Conservation (phyloP, 208 protist species). For the Leishmania tarentolae region DNA sequence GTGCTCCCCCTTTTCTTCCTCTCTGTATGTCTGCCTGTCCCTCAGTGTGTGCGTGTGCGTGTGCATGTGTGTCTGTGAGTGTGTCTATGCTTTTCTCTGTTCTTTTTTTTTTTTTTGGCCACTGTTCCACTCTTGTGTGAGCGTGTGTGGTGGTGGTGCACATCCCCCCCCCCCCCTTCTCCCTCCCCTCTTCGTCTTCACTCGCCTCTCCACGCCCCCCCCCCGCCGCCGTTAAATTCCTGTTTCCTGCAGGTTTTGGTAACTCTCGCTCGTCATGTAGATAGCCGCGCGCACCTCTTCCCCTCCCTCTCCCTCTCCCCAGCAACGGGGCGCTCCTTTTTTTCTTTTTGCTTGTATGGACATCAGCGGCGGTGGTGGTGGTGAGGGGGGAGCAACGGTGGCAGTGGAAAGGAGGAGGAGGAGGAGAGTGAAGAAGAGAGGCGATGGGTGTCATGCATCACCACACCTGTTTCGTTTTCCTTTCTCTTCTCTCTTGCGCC, state of each 20-base stretch:
- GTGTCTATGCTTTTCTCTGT: no score
- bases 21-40: not conserved
- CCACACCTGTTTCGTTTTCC: not conserved
- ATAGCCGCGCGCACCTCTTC: not conserved
- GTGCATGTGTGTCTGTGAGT: not conserved
- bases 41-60: not conserved
- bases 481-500: not conserved
- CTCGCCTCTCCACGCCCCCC: not conserved
- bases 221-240: not conserved
- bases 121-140: not conserved
- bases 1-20: not conserved
- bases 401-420: not conserved
- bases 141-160: not conserved
- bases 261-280: not conserved
- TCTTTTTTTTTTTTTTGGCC: no score
- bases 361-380: no score
- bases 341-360: no score
- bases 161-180: not conserved
- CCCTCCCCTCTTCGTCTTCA: no score
- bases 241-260: not conserved
- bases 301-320: not conserved
- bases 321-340: no score
- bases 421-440: not conserved
- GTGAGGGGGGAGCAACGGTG: no score
- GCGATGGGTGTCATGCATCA: not conserved